Evolutionary conservation across 2,329 filamentous ascomycete species (phyloP).

Genomic region (Myriosclerotinia scirpicola): DNA sequence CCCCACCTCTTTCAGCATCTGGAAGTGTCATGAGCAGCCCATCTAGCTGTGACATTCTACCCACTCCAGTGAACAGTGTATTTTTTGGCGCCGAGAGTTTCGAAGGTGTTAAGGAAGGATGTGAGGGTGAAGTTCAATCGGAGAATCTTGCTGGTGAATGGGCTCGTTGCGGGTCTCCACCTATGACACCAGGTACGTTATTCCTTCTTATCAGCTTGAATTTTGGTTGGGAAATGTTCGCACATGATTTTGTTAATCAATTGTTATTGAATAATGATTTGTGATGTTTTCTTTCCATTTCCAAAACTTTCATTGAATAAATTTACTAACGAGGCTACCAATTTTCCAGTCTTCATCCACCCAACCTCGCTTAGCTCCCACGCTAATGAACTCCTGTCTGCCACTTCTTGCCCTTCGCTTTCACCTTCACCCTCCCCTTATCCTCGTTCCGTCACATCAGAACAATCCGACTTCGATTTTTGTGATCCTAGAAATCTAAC

Average conservation of each 20-base stretch:
- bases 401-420: constrained; percentile 75
- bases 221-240: neutral
- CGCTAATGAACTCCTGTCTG: constrained; percentile 69
- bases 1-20: constrained; percentile 81
- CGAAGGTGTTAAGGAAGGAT: constrained; percentile 67
- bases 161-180: constrained; percentile 75
- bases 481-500: constrained; percentile 91
- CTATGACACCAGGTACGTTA: constrained; percentile 84
- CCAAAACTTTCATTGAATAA: neutral
- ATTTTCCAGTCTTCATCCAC: constrained; percentile 60
- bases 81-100: constrained; percentile 71
- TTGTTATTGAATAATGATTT: neutral
- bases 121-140: constrained; percentile 67
- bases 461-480: constrained; percentile 69
- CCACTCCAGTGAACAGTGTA: constrained; percentile 79
- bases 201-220: constrained; percentile 2
- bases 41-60: constrained; percentile 71
- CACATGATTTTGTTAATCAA: constrained; percentile 1
- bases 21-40: constrained; percentile 87
- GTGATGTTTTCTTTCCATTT: neutral
- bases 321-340: constrained; percentile 22
- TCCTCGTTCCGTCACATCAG: constrained; percentile 65
- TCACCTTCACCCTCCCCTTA: constrained; percentile 84
- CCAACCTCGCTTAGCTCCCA: constrained; percentile 64
- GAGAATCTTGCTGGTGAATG: constrained; percentile 77